These are phyloP conservation scores for Fibroporia radiculosa DNA, from an alignment of 768 basidiomycete genomes.

Conservation along the genomic window DNA sequence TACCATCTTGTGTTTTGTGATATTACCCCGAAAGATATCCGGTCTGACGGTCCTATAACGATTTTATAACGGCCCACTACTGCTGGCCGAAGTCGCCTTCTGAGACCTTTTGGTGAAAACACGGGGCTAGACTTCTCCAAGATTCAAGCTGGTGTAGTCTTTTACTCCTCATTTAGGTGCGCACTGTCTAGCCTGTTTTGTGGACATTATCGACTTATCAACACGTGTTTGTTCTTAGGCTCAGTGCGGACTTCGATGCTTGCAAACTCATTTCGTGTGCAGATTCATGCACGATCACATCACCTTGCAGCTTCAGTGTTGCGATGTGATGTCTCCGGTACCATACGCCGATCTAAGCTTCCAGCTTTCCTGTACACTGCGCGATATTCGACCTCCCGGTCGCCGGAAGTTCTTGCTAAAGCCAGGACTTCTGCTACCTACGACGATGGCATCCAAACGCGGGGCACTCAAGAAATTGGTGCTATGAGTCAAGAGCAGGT, in stretches of 20 bases:
- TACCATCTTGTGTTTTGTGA: too few species aligned
- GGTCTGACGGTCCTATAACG: too few species aligned
- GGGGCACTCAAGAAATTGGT: not conserved
- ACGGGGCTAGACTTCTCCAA: too few species aligned
- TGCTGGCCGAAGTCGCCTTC: too few species aligned
- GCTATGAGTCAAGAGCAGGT: not conserved
- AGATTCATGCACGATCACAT: not conserved
- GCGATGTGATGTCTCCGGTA: not conserved
- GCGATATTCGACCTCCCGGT: not conserved
- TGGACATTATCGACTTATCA: too few species aligned
- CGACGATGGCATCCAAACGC: not conserved
- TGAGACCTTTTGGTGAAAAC: too few species aligned
- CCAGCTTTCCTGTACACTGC: not conserved
- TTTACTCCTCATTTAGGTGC: too few species aligned
- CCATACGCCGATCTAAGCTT: not conserved
- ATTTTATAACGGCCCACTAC: too few species aligned
- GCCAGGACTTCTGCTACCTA: not conserved
- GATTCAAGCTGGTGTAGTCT: too few species aligned
- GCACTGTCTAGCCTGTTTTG: too few species aligned
- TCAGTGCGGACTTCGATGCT: not conserved
- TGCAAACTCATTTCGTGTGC: constrained; percentile 1
- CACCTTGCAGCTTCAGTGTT: not conserved
- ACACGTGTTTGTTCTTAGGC: too few species aligned
- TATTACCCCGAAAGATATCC: too few species aligned
- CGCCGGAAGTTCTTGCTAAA: not conserved